phyloP scores from a whole-genome alignment of 768 basidiomycete species.

The Termitomyces sp. region DNA sequence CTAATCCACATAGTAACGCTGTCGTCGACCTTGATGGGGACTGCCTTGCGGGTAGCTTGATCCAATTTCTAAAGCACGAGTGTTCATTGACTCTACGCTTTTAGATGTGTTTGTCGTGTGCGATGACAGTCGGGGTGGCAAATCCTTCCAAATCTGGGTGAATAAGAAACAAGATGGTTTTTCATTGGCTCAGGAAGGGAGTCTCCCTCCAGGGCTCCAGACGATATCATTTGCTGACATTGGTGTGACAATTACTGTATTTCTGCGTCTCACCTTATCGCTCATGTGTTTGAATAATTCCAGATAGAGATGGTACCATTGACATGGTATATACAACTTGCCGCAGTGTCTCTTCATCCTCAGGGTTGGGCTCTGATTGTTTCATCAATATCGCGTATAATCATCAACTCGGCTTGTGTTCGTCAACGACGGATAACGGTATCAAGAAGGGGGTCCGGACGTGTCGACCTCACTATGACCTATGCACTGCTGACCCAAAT shows the following conservation, averaged over 20 bases:
- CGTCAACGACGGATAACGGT: constrained; percentile 44
- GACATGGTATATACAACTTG: constrained; percentile 94
- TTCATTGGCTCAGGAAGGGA: constrained; percentile 56
- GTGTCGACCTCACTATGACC: constrained; percentile 73
- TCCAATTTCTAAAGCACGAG: neutral
- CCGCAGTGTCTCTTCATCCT: constrained; percentile 53
- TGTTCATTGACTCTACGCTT: neutral
- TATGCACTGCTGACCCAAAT: constrained; percentile 75
- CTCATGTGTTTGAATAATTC: neutral
- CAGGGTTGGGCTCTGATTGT: constrained; percentile 74
- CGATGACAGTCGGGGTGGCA: constrained; percentile 49
- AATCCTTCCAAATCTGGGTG: constrained; percentile 87
- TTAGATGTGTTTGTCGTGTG: constrained; percentile 89
- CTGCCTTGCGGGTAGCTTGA: constrained; percentile 72
- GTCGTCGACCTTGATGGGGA: constrained; percentile 94
- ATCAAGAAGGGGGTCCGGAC: constrained; percentile 43
- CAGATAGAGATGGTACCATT: constrained; percentile 94
- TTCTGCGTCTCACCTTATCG: constrained; percentile 1
- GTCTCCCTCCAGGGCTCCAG: constrained; percentile 72
- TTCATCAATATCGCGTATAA: constrained; percentile 91
- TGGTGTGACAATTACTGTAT: constrained; percentile 39
- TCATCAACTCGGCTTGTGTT: constrained; percentile 80
- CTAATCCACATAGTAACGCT: constrained; percentile 91
- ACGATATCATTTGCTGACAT: constrained; percentile 87
- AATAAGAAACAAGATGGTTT: constrained; percentile 80